phyloP scores from a whole-genome alignment of 495 filamentous ascomycete genomes.

The Peziza echinospora region DNA sequence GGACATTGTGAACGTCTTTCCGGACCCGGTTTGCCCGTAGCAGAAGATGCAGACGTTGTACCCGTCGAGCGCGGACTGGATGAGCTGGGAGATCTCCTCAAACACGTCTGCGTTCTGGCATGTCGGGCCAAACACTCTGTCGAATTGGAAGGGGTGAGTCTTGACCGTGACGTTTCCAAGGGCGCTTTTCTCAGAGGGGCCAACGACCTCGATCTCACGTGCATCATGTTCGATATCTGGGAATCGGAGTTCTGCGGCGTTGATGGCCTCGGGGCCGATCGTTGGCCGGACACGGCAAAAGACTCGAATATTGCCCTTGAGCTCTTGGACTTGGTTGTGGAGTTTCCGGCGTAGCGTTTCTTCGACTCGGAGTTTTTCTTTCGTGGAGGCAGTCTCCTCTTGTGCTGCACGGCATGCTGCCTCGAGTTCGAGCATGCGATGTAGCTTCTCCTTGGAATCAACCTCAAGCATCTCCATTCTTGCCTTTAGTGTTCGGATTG shows the following conservation, averaged over 20 bases:
- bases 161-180: slow-evolving; percentile 53
- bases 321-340: slow-evolving; percentile 92
- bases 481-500: slow-evolving; percentile 48
- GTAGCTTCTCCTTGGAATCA: slow-evolving; percentile 62
- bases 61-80: slow-evolving; percentile 87
- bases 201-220: slow-evolving; percentile 65
- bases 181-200: slow-evolving; percentile 63
- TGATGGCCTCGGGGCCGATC: slow-evolving; percentile 26
- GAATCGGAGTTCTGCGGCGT: slow-evolving; percentile 47
- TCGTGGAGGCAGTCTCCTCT: slow-evolving; percentile 40
- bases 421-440: slow-evolving; percentile 56
- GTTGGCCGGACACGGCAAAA: slow-evolving; percentile 91
- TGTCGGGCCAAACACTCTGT: slow-evolving; percentile 68
- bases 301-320: slow-evolving; percentile 98
- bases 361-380: slow-evolving; percentile 71
- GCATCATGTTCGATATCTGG: slow-evolving; percentile 56
- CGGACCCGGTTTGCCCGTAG: slow-evolving; percentile 92
- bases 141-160: slow-evolving; percentile 71
- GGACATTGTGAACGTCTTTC: slow-evolving; percentile 89
- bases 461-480: slow-evolving; percentile 76
- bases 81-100: slow-evolving; percentile 89
- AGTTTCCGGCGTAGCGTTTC: slow-evolving; percentile 79
- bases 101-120: slow-evolving; percentile 73
- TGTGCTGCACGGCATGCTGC: slow-evolving; percentile 55
- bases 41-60: slow-evolving; percentile 99